A percentile compares a stretch with the other conserved stretches of the same genome.
Conservation (phyloP, 116 monocot species). For the Iris pallida region DNA sequence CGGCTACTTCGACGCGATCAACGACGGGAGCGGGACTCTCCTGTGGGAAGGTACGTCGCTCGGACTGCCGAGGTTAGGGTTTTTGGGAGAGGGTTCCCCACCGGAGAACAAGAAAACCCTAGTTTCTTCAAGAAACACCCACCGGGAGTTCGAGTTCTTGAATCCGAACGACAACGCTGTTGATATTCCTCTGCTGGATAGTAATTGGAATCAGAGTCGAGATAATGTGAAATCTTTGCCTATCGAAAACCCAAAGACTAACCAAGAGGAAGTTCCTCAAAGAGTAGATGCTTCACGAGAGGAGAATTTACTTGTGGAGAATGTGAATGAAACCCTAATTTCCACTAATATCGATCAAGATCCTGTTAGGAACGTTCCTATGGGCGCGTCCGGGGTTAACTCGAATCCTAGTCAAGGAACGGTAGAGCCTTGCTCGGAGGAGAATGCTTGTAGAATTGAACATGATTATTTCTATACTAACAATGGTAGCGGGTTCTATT, state of each 20-base stretch:
- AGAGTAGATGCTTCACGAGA: too few species aligned
- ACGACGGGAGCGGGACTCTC: constrained; percentile 7
- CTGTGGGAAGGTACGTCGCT: constrained; percentile 9
- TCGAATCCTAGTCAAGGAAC: constrained; percentile 12
- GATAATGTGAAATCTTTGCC: too few species aligned
- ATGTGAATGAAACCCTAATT: neutral
- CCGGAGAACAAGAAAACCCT: too few species aligned
- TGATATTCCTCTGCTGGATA: too few species aligned
- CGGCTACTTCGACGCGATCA: constrained; percentile 39
- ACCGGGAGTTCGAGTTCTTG: too few species aligned
- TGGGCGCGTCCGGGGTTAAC: constrained; percentile 8
- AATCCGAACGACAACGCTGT: too few species aligned
- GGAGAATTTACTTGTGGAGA: too few species aligned
- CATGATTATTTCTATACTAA: constrained; percentile 8
- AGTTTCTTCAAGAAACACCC: too few species aligned
- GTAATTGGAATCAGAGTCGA: too few species aligned
- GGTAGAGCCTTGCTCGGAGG: constrained; percentile 14
- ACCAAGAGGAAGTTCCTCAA: too few species aligned
- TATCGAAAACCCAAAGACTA: too few species aligned
- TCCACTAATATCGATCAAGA: neutral
- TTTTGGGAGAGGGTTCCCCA: neutral
- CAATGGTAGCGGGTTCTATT: neutral
- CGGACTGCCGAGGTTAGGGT: neutral
- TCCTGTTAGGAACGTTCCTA: neutral
- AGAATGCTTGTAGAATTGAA: constrained; percentile 18